Conservation (phyloP, 2,329 filamentous ascomycete species). For the Plectosphaerella plurivora region DNA sequence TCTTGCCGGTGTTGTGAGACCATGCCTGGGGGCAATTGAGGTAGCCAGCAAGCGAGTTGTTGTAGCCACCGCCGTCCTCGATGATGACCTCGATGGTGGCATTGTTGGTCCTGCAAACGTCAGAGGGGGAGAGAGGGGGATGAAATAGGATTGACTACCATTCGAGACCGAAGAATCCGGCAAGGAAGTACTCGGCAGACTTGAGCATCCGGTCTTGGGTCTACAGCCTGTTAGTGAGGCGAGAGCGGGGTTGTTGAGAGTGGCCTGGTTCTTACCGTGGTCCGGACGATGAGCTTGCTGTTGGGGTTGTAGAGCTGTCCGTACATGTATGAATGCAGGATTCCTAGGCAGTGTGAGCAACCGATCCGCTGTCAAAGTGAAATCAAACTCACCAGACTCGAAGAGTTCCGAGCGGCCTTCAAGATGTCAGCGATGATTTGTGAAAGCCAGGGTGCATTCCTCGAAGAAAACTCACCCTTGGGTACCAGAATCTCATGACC, state of each 20-base stretch:
- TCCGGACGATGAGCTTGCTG: slow-evolving; percentile 68
- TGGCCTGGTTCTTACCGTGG: slow-evolving; percentile 42
- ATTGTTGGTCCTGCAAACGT: slow-evolving; percentile 51
- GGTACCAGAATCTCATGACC: slow-evolving; percentile 70
- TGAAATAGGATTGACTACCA: slow-evolving; percentile 36
- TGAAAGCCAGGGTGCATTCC: not conserved
- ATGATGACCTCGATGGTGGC: slow-evolving; percentile 70
- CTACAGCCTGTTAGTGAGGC: slow-evolving; percentile 15
- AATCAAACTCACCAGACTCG: slow-evolving; percentile 45
- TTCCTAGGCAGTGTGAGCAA: slow-evolving; percentile 32
- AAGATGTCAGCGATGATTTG: too few species aligned
- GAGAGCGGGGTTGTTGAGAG: not conserved
- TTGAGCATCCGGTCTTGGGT: slow-evolving; percentile 76
- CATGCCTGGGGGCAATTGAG: slow-evolving; percentile 61
- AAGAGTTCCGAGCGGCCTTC: slow-evolving; percentile 65
- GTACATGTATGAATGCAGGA: slow-evolving; percentile 70
- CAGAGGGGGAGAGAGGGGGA: not conserved
- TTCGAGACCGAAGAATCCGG: slow-evolving; percentile 72
- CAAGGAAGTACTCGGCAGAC: slow-evolving; percentile 72
- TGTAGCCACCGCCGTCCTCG: slow-evolving; percentile 52
- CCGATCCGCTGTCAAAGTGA: not conserved
- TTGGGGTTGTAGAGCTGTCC: slow-evolving; percentile 66
- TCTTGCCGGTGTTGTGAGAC: slow-evolving; percentile 43
- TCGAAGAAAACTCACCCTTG: slow-evolving; percentile 32
- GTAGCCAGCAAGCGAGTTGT: slow-evolving; percentile 68